Evolutionary conservation across 352 stramenopile genomes (phyloP).

Genomic region (Peronospora belbahrii): DNA sequence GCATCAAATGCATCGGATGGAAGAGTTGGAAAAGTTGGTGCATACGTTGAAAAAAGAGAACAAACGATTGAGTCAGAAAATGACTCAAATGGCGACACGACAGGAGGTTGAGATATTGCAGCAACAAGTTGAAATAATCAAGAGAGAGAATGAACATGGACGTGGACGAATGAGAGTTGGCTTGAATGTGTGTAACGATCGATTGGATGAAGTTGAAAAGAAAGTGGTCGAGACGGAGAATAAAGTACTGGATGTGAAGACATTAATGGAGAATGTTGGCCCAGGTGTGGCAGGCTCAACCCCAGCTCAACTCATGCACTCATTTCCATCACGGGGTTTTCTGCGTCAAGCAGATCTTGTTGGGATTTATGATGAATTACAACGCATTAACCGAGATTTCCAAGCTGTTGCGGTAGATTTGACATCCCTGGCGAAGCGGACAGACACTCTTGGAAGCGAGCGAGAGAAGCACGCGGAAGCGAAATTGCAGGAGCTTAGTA

Average conservation of each 20-base stretch:
- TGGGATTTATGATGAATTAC: conserved; percentile 17
- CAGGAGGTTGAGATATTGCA: conserved; percentile 13
- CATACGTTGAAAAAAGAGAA: conserved; percentile 11
- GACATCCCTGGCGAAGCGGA: conserved; percentile 18
- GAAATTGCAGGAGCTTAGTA: conserved; percentile 27
- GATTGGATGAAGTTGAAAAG: conserved; percentile 13
- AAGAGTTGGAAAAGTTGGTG: conserved; percentile 9
- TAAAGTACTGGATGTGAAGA: conserved; percentile 6
- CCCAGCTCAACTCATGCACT: not conserved
- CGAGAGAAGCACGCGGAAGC: conserved; percentile 25
- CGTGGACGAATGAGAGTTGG: conserved; percentile 11
- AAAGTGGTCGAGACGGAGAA: conserved; percentile 1
- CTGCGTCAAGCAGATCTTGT: conserved; percentile 12
- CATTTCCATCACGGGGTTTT: conserved; percentile 9
- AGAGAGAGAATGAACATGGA: conserved; percentile 14
- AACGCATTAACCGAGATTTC: conserved; percentile 24
- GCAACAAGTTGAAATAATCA: conserved; percentile 7
- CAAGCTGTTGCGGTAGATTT: conserved; percentile 27
- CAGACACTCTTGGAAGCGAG: conserved; percentile 12
- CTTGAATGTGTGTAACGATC: conserved; percentile 14
- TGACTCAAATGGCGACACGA: conserved; percentile 8
- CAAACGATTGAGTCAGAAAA: not conserved
- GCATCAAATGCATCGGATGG: conserved; percentile 5
- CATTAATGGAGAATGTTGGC: conserved; percentile 1
- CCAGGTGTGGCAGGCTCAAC: not conserved